Percentiles rank a stretch among this genome's conserved stretches.
phyloP scores from a whole-genome alignment of 805 yeast genomes.

The Komagataella ulmi region DNA sequence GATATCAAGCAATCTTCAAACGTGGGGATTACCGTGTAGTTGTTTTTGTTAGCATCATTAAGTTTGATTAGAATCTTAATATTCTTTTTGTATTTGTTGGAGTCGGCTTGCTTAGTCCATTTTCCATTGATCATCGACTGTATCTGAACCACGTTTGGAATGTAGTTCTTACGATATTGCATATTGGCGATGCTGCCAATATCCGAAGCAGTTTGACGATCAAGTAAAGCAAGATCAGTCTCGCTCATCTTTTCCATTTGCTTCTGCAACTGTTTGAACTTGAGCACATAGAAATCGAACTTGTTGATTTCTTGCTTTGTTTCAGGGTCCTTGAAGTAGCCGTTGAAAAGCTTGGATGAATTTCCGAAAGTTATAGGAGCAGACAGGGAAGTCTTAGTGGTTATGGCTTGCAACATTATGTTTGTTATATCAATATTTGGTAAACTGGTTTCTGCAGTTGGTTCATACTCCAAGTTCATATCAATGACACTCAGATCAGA shows the following conservation, averaged over 20 bases:
- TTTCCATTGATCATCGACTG: background rate
- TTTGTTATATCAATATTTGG: background rate
- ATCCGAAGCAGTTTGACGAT: background rate
- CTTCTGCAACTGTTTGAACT: background rate
- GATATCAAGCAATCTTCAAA: constrained; percentile 55
- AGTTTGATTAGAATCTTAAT: background rate
- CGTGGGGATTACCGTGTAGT: constrained; percentile 38
- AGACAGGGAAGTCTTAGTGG: background rate
- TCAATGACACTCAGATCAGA: constrained; percentile 1
- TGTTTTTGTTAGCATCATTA: background rate
- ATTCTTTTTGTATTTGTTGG: background rate
- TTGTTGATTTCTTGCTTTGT: background rate
- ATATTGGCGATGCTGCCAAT: background rate
- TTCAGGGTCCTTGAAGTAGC: background rate
- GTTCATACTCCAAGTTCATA: constrained; percentile 3
- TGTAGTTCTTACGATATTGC: background rate
- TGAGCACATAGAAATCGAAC: background rate
- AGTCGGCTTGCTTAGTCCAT: background rate
- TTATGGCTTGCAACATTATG: background rate
- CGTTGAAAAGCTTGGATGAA: background rate
- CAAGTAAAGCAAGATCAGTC: background rate
- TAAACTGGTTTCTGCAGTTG: background rate
- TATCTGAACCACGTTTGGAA: background rate
- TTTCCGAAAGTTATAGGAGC: background rate
- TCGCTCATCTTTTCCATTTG: background rate